These are phyloP conservation scores for Halenospora varia DNA, from an alignment of 495 filamentous ascomycete genomes.

Conservation along the genomic window DNA sequence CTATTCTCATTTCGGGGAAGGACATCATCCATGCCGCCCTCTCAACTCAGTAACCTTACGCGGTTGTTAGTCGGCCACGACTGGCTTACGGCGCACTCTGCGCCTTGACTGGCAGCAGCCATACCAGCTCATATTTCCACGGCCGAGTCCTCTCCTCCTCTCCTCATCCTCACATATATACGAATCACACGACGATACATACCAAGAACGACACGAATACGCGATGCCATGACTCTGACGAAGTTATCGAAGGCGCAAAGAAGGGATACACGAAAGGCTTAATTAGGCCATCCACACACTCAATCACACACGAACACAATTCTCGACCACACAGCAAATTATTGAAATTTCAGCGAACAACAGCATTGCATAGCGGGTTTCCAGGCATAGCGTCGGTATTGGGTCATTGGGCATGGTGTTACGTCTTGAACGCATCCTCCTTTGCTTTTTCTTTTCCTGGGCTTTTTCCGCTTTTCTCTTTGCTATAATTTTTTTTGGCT, in stretches of 20 bases:
- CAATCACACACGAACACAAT: conserved; percentile 9
- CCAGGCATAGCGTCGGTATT: conserved; percentile 25
- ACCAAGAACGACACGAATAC: conserved; percentile 10
- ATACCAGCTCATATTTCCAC: not conserved
- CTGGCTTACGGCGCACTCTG: conserved; percentile 40
- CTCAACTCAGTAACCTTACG: conserved; percentile 43
- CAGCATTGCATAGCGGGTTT: conserved; percentile 25
- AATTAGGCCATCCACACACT: conserved; percentile 10
- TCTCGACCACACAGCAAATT: conserved; percentile 2
- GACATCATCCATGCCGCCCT: conserved; percentile 39
- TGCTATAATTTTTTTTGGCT: conserved; percentile 4
- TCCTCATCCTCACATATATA: conserved; percentile 5
- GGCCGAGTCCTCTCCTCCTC: not conserved
- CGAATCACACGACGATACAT: conserved; percentile 10
- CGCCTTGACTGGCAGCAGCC: conserved; percentile 29
- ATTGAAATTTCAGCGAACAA: conserved; percentile 16
- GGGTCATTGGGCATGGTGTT: conserved; percentile 23
- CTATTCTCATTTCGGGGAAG: conserved; percentile 46
- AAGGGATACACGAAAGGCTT: conserved; percentile 18
- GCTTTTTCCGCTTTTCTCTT: conserved; percentile 7
- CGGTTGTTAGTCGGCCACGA: conserved; percentile 45
- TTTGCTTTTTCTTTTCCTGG: not conserved
- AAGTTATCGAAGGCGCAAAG: conserved; percentile 30
- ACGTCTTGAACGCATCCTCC: not conserved
- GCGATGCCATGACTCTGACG: conserved; percentile 26